Conservation (phyloP, 805 yeast species). For the Jamesozyma jinghongensis region DNA sequence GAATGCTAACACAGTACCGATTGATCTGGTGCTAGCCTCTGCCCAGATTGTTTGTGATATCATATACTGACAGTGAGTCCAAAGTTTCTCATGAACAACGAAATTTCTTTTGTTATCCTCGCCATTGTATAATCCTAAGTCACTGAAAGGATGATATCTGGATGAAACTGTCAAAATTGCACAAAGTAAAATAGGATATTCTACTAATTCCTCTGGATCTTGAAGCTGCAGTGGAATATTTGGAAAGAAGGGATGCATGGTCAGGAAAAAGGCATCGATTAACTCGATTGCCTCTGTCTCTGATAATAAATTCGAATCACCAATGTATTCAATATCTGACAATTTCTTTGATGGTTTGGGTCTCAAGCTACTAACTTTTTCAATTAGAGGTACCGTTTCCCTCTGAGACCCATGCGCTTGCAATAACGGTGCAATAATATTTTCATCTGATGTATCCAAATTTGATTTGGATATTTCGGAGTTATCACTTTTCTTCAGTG, state of each 20-base stretch:
- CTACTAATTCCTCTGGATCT: conserved; percentile 54
- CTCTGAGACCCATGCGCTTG: conserved; percentile 18
- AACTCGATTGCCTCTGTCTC: conserved; percentile 52
- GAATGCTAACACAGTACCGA: conserved; percentile 81
- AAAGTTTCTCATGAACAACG: conserved; percentile 65
- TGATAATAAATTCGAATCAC: conserved; percentile 42
- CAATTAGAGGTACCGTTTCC: conserved; percentile 27
- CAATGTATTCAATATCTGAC: conserved; percentile 55
- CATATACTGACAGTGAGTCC: conserved; percentile 76
- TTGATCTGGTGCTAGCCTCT: conserved; percentile 76
- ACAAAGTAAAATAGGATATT: conserved; percentile 73
- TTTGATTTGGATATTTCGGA: background rate
- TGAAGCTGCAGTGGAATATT: conserved; percentile 70
- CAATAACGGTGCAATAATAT: conserved; percentile 20
- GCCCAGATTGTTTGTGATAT: conserved; percentile 91
- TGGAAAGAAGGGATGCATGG: conserved; percentile 88
- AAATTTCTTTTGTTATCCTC: conserved; percentile 37
- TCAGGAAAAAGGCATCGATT: conserved; percentile 54
- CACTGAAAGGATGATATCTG: conserved; percentile 57
- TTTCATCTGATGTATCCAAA: conserved; percentile 11
- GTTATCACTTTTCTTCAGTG: background rate
- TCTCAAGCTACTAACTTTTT: conserved; percentile 25
- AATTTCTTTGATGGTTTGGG: conserved; percentile 34
- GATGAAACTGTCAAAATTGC: conserved; percentile 75
- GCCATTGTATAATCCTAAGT: conserved; percentile 28